Evolutionary conservation across 139 green algal species (phyloP).

Genomic region (Chlorella sp.): DNA sequence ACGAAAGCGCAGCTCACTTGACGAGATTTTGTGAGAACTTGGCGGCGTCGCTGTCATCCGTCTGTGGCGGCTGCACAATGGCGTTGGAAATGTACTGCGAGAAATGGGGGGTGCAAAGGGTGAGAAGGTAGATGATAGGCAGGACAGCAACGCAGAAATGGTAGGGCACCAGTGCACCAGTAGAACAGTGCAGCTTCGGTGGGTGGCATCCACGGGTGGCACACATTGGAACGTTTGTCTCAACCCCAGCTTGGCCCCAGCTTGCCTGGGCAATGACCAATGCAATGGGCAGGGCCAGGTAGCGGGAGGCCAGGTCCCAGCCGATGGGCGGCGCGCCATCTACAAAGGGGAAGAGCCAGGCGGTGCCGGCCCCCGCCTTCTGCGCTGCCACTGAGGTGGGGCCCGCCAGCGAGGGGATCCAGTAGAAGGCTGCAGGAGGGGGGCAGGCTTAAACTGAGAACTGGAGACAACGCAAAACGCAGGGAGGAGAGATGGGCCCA

Average conservation of each 20-base stretch:
- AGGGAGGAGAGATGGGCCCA: too few species aligned
- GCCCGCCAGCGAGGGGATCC: constrained; percentile 86
- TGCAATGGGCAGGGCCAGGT: constrained; percentile 94
- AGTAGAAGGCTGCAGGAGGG: constrained; percentile 85
- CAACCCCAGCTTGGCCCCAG: not conserved
- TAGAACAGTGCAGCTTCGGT: too few species aligned
- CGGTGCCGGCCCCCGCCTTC: constrained; percentile 60
- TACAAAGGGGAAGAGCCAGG: constrained; percentile 88
- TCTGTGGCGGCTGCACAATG: constrained; percentile 59
- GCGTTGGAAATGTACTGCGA: constrained; percentile 66
- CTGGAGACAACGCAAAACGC: too few species aligned
- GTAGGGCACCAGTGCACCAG: too few species aligned
- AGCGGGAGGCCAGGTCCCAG: constrained; percentile 84
- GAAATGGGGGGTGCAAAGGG: too few species aligned
- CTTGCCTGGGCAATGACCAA: constrained; percentile 63
- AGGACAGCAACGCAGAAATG: too few species aligned
- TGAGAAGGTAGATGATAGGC: not conserved
- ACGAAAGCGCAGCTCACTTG: not conserved
- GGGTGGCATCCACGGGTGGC: too few species aligned
- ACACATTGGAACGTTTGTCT: too few species aligned
- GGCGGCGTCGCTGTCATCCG: constrained; percentile 25
- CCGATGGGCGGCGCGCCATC: constrained; percentile 93
- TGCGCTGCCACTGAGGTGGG: constrained; percentile 56
- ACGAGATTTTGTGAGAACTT: constrained; percentile 24
- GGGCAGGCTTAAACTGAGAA: too few species aligned